A percentile compares a stretch with the other conserved stretches of the same genome.
Evolutionary conservation across 495 filamentous ascomycete species (phyloP).

Genomic region (Penicillium chermesinum): DNA sequence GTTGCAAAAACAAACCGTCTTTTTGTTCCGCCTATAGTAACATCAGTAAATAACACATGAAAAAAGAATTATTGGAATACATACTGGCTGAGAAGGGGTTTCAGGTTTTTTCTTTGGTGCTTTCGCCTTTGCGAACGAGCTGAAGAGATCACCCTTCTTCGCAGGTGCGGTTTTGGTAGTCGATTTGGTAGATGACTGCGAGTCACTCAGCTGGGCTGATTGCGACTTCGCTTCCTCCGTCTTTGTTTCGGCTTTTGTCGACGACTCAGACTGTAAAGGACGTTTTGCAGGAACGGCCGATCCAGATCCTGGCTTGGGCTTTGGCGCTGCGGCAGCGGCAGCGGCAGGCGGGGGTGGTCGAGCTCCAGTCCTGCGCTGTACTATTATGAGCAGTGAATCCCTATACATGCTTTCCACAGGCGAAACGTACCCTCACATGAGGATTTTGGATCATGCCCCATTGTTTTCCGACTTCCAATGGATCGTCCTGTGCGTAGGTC

Average conservation of each 20-base stretch:
- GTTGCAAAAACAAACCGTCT: slow-evolving; percentile 43
- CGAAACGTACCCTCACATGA: slow-evolving; percentile 47
- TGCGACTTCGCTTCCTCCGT: slow-evolving; percentile 27
- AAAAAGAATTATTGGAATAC: neutral
- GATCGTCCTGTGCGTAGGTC: slow-evolving; percentile 56
- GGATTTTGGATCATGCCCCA: slow-evolving; percentile 70
- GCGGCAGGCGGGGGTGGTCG: slow-evolving; percentile 27
- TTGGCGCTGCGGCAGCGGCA: slow-evolving; percentile 10
- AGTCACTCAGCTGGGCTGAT: slow-evolving; percentile 16
- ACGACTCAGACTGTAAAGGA: slow-evolving; percentile 21
- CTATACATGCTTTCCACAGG: neutral
- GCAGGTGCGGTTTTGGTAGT: slow-evolving; percentile 35
- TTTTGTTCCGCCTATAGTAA: slow-evolving; percentile 30
- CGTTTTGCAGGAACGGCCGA: slow-evolving; percentile 32
- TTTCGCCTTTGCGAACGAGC: slow-evolving; percentile 78
- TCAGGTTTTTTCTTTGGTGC: slow-evolving; percentile 51
- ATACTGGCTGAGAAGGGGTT: slow-evolving; percentile 24
- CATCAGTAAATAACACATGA: slow-evolving; percentile 3
- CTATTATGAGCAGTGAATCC: slow-evolving; percentile 7
- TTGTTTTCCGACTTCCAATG: slow-evolving; percentile 49
- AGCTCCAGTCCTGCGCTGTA: slow-evolving; percentile 45
- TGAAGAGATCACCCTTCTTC: slow-evolving; percentile 68
- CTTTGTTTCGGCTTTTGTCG: slow-evolving; percentile 25
- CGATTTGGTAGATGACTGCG: slow-evolving; percentile 31
- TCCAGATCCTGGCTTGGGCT: slow-evolving; percentile 27